These are phyloP conservation scores for Alternaria burnsii DNA, from an alignment of 2,329 filamentous ascomycete species.

Conservation along the genomic window DNA sequence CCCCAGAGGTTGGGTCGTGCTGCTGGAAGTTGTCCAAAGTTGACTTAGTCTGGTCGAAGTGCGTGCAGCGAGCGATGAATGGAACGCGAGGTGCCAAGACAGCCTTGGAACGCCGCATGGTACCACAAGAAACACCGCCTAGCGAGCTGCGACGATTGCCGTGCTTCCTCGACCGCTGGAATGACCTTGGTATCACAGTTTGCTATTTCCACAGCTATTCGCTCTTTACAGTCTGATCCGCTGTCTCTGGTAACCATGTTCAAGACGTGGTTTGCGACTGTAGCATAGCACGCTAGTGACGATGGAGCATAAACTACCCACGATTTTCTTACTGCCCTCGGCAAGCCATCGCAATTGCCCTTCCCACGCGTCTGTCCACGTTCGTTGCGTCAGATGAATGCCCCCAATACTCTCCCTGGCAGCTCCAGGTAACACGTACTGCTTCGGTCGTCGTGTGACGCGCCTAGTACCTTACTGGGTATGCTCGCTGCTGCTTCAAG, in stretches of 20 bases:
- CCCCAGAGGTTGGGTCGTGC: conserved; percentile 20
- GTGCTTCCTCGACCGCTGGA: not conserved
- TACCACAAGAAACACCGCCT: conserved; percentile 10
- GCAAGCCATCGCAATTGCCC: conserved; percentile 23
- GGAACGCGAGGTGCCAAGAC: conserved; percentile 39
- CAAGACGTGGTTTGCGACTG: conserved; percentile 2
- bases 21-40: conserved; percentile 26
- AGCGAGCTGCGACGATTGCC: not conserved
- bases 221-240: not conserved
- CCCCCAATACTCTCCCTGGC: conserved; percentile 42
- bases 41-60: conserved; percentile 30
- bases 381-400: conserved; percentile 47
- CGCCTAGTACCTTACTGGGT: conserved; percentile 27
- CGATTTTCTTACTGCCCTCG: conserved; percentile 20
- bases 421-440: conserved; percentile 43
- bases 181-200: not conserved
- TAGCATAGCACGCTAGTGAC: conserved; percentile 14
- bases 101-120: conserved; percentile 16
- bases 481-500: conserved; percentile 6
- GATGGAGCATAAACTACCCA: conserved; percentile 19
- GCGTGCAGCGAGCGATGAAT: conserved; percentile 36
- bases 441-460: conserved; percentile 28
- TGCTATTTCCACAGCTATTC: not conserved
- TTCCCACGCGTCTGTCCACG: conserved; percentile 15
- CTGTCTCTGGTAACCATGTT: conserved; percentile 1